These are phyloP conservation scores for Vigna reflexopilosa DNA, from an alignment of 306 rosid genomes.

Conservation along the genomic window DNA sequence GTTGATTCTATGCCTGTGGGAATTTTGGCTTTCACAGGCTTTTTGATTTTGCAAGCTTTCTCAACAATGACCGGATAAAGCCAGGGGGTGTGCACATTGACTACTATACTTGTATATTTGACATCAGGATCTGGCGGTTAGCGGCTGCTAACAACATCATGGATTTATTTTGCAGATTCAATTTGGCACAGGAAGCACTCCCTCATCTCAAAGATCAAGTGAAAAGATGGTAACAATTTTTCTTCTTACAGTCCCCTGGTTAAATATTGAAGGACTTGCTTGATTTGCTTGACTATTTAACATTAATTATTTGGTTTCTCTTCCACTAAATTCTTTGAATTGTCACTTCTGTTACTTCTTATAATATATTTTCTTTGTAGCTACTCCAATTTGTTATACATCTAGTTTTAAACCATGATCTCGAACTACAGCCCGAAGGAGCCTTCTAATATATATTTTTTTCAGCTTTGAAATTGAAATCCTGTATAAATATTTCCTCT, in stretches of 20 bases:
- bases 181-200: conserved; percentile 31
- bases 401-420: conserved; percentile 31
- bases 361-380: neutral
- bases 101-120: conserved; percentile 9
- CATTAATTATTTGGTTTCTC: neutral
- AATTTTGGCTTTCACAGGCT: neutral
- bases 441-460: neutral
- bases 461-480: conserved; percentile 31
- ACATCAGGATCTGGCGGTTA: neutral
- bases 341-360: neutral
- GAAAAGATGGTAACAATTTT: conserved; percentile 46
- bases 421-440: conserved; percentile 12
- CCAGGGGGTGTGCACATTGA: too few relatives aligned
- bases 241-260: conserved; percentile 2
- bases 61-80: neutral
- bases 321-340: neutral
- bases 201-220: conserved; percentile 8
- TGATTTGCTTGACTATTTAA: conserved; percentile 14
- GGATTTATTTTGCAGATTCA: conserved; percentile 45
- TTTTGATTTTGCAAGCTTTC: neutral
- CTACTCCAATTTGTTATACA: conserved; percentile 14
- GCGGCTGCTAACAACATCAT: neutral
- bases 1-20: neutral
- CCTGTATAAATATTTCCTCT: conserved; percentile 1
- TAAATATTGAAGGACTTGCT: conserved; percentile 15